Evolutionary conservation across 192 early-diverging fungal genomes (phyloP), one percentile per base, ranked within the genome.

Genomic region (Powellomyces hirtus): DNA sequence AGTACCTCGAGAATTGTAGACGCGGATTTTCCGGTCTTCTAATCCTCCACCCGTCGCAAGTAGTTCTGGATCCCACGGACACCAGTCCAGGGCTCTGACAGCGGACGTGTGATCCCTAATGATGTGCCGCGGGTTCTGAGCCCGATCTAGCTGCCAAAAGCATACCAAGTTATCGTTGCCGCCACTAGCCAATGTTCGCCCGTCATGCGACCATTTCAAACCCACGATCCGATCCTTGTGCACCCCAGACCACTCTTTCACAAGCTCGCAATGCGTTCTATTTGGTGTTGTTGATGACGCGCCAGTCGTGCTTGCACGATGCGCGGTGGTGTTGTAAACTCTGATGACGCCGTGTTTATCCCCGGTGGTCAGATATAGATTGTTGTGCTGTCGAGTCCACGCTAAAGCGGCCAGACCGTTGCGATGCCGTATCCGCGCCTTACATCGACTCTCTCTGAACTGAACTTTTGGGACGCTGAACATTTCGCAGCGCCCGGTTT

Each of bases 31-130:
- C 42, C 68, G 55, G 59, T 85, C 84, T 14, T 72, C 64, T 27
- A 78, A 70, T 0, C 84, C 84, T 2, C 84, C 84, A 34, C 84
- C 84, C 16, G 82, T 85, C 1, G 84, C 84, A 4, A 85, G 64
- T 13, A 85, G 71, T 31, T 80, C 78, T 6, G 75, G 63, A 31
- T 94, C 88, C 92, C 91, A 95, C 27, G 95, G 94, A 73, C 93
- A 94, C 95, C 94, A 98, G 10, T 94, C 92, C 20, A 98, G 58
- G 0, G 94, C 94, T 87, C 90, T 81, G 22, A 86, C 84, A 34
- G 82, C 84, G 22, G 83, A 79, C 37, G 51, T 77, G 62, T 86
- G 84, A 20, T 77, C 70, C 16, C 58, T 16, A 24, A 70, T 53
- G n/a, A 70, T 36, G 18, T 50, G 79, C 75, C 7, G 30, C 40